phyloP scores from a whole-genome alignment of 441 rosid genomes.

The Cnidoscolus chayamansa region DNA sequence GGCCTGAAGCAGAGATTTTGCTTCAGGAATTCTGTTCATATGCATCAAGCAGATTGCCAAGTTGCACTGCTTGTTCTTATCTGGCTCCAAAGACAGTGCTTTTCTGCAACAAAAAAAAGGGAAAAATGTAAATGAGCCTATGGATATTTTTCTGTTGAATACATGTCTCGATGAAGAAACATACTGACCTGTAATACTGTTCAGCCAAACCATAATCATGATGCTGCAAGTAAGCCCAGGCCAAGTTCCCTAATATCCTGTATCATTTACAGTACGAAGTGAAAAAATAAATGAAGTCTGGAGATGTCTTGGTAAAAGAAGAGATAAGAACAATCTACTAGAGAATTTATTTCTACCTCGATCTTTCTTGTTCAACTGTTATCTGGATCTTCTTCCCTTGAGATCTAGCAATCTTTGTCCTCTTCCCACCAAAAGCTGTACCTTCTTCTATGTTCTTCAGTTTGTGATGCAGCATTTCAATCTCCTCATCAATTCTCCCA shows the following conservation, averaged over 20 bases:
- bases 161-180: not conserved
- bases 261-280: conserved; percentile 9
- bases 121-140: not conserved
- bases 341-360: conserved; percentile 47
- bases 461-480: conserved; percentile 62
- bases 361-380: conserved; percentile 63
- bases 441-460: conserved; percentile 58
- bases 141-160: not conserved
- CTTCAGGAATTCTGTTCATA: conserved; percentile 63
- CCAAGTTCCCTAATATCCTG: conserved; percentile 82
- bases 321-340: not conserved
- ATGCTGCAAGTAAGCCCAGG: conserved; percentile 83
- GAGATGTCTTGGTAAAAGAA: not conserved
- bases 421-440: conserved; percentile 48
- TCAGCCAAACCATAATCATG: conserved; percentile 75
- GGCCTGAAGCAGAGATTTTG: conserved; percentile 55
- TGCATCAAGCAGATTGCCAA: conserved; percentile 75
- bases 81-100: conserved; percentile 60
- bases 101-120: conserved; percentile 40
- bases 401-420: conserved; percentile 55
- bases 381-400: conserved; percentile 72
- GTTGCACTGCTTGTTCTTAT: conserved; percentile 74
- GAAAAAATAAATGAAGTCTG: conserved; percentile 6
- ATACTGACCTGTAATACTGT: conserved; percentile 58
- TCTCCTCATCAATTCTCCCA: conserved; percentile 80